Conservation (phyloP, 2,329 filamentous ascomycete species). For the Sporothrix euskadiensis region DNA sequence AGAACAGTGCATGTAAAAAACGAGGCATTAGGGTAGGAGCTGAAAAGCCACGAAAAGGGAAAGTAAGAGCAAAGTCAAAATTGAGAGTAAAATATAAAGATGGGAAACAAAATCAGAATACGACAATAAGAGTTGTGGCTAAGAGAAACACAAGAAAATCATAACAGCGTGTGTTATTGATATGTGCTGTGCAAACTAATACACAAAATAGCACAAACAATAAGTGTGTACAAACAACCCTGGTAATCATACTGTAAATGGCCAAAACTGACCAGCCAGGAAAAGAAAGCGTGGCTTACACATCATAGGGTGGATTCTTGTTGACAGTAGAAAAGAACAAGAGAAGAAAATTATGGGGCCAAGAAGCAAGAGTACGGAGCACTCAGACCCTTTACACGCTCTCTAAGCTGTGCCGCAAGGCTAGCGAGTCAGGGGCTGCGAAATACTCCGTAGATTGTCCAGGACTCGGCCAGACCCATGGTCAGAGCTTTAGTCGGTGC, state of each 20-base stretch:
- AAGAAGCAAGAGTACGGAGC: background rate
- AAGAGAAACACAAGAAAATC: slow-evolving; percentile 10
- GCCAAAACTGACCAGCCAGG: slow-evolving; percentile 7
- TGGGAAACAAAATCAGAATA: slow-evolving; percentile 10
- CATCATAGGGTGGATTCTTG: slow-evolving; percentile 20
- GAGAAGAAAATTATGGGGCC: slow-evolving; percentile 7
- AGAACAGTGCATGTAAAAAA: slow-evolving; percentile 1
- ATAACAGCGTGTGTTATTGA: background rate
- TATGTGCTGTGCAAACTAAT: background rate
- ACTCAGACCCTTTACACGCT: background rate
- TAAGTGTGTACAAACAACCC: background rate
- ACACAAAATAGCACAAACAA: background rate
- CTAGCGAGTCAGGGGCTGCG: slow-evolving; percentile 19
- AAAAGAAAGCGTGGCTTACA: slow-evolving; percentile 18
- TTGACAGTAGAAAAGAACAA: background rate
- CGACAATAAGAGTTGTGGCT: background rate
- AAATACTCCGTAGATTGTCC: slow-evolving; percentile 6
- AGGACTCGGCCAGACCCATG: background rate
- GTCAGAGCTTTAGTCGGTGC: background rate
- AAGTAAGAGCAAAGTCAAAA: background rate
- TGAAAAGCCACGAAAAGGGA: background rate
- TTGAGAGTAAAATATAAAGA: background rate
- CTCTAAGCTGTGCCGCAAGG: slow-evolving; percentile 23
- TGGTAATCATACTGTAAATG: background rate
- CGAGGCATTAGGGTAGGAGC: background rate